These are phyloP conservation scores for Cercospora berteroae DNA, from an alignment of 2,329 filamentous ascomycete genomes.

Conservation along the genomic window DNA sequence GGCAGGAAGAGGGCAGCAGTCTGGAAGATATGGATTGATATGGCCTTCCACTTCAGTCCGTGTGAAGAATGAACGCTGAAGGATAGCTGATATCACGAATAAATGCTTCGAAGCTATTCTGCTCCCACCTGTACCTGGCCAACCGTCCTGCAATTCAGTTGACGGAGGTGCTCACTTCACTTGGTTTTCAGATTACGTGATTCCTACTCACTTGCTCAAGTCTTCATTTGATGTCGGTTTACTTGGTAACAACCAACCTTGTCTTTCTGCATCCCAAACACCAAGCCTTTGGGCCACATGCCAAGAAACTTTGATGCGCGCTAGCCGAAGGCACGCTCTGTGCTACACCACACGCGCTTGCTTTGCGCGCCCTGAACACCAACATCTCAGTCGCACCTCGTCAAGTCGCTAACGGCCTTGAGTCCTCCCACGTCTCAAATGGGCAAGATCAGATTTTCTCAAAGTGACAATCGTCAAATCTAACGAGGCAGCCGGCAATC, in stretches of 20 bases:
- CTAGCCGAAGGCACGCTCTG: neutral
- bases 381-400: neutral
- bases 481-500: neutral
- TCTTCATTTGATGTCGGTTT: neutral
- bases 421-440: neutral
- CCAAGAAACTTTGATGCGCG: neutral
- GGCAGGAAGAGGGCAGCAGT: conserved; percentile 29
- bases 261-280: neutral
- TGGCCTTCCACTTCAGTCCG: neutral
- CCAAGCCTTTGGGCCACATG: neutral
- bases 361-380: neutral
- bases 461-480: neutral
- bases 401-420: neutral
- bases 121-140: neutral
- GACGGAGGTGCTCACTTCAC: neutral
- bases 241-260: neutral
- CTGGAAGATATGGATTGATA: conserved; percentile 62
- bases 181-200: neutral
- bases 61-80: neutral
- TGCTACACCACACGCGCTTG: neutral
- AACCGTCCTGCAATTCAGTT: neutral
- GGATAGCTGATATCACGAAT: neutral
- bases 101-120: neutral
- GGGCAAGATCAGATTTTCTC: neutral
- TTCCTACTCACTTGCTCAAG: neutral